Base-by-base conservation (phyloP, 2,329 filamentous ascomycete species). In the Nemania serpens region DNA sequence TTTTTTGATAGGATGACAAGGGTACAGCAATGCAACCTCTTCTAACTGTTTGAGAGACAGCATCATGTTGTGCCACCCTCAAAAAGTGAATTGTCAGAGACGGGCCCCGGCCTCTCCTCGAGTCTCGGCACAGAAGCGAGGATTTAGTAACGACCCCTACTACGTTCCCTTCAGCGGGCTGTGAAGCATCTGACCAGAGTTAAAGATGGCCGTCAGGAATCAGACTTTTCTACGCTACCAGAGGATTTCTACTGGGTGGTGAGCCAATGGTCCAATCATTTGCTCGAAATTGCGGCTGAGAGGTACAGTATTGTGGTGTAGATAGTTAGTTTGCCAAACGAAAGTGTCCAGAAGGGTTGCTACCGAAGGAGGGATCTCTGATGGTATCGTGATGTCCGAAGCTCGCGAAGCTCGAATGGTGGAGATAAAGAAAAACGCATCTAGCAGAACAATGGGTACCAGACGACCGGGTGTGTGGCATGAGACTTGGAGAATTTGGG, bases 41-140 rank as follows among this genome's bases (percentile, higher is more conserved):
- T 25, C 47, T 62, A 48, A 59, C 48, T 51, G 55, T 58, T 48
- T n/a, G 42, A 45, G 48, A 62, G 52, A 61, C 54, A 55, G 49
- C 58, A 47, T 66, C 18, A 66, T 70, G 67, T 46, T 39, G 66
- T 72, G 64, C 62, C 64, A 71, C 69, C 61, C 51, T 55, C 34
- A 36, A 12, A 25, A 42, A 43, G 25, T 50, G 39, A 45, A 45
- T 18, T 36, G 34, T 51, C 33, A 33, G 22, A 45, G 39, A 25
- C 37, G n/a, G 13, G 17, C 13, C 11, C 7, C 17, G 5, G n/a
- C 46, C 9, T 45, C 15, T 47, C 34, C 47, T 55, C 47, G 18
- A 55, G 18, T 55, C 42, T 41, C 5, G 39, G 47, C 41, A 33
- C 25, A 7, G 25, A 29, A 7, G 25, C 25, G 7, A 29, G 25